Evolutionary conservation across 2,329 filamentous ascomycete species (phyloP).

Genomic region (Cladophialophora bantiana): DNA sequence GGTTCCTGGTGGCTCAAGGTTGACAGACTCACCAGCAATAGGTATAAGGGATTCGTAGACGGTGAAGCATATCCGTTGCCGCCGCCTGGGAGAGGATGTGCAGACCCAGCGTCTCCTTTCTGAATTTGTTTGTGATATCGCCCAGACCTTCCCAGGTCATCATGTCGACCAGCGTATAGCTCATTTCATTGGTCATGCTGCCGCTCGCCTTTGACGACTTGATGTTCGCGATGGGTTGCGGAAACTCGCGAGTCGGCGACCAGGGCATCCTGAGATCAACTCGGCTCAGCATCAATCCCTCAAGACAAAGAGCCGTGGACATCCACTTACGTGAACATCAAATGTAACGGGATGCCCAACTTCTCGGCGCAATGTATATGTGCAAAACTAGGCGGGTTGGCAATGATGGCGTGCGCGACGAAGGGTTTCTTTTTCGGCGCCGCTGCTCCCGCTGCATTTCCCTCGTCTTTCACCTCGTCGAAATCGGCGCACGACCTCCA

Average conservation of each 20-base stretch:
- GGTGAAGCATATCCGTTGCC: conserved; percentile 79
- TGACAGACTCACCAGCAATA: conserved; percentile 83
- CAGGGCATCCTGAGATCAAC: conserved; percentile 76
- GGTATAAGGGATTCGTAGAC: conserved; percentile 80
- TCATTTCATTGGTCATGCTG: conserved; percentile 78
- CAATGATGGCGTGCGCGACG: conserved; percentile 86
- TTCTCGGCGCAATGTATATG: conserved; percentile 82
- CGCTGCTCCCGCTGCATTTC: conserved; percentile 44
- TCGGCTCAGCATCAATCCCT: neutral
- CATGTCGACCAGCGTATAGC: conserved; percentile 85
- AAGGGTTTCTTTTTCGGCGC: conserved; percentile 65
- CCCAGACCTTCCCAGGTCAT: conserved; percentile 93
- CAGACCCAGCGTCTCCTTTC: conserved; percentile 75
- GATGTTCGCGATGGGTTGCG: conserved; percentile 85
- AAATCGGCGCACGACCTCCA: conserved; percentile 86
- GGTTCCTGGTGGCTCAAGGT: conserved; percentile 60
- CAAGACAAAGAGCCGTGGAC: conserved; percentile 67
- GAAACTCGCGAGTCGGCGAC: conserved; percentile 83
- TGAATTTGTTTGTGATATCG: conserved; percentile 88
- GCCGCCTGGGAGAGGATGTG: conserved; percentile 80
- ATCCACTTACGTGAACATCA: conserved; percentile 89
- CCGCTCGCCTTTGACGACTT: conserved; percentile 76
- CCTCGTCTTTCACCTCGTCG: conserved; percentile 65
- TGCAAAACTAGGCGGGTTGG: conserved; percentile 79
- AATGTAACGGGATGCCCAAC: conserved; percentile 75